Evolutionary conservation across 2,329 filamentous ascomycete genomes (phyloP).

Genomic region (Talaromyces sp.): DNA sequence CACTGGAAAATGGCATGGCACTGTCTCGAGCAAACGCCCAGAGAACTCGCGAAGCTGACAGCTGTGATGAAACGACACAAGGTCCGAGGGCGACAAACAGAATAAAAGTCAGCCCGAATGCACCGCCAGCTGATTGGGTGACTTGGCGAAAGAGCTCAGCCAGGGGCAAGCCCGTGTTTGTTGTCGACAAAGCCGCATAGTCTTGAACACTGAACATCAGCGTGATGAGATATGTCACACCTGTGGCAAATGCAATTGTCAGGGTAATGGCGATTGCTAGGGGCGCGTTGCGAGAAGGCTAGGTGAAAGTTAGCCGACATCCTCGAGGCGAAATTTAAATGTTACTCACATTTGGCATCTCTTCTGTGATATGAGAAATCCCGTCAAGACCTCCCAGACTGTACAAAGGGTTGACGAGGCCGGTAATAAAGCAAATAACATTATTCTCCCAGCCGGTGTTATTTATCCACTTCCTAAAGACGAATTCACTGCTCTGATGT

Average conservation of each 20-base stretch:
- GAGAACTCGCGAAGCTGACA: constrained; percentile 49
- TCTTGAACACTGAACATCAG: constrained; percentile 52
- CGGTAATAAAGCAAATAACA: constrained; percentile 48
- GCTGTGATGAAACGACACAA: constrained; percentile 30
- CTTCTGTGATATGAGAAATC: constrained; percentile 49
- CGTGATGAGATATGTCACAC: constrained; percentile 46
- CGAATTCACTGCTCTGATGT: constrained; percentile 45
- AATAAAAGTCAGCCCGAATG: constrained; percentile 47
- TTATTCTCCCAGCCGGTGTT: constrained; percentile 51
- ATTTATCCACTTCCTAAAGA: constrained; percentile 51
- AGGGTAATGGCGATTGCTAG: constrained; percentile 39
- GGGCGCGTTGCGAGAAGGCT: constrained; percentile 29
- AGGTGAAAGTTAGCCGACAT: neutral
- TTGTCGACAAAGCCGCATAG: constrained; percentile 38
- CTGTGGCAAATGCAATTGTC: constrained; percentile 48
- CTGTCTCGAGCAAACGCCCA: constrained; percentile 57
- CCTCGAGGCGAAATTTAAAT: neutral
- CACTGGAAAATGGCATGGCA: constrained; percentile 31
- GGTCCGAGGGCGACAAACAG: constrained; percentile 30
- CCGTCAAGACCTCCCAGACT: constrained; percentile 46
- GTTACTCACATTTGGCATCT: constrained; percentile 46
- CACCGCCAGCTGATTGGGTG: constrained; percentile 47
- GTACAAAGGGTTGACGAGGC: constrained; percentile 47
- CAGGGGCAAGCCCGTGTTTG: constrained; percentile 52
- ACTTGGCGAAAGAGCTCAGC: constrained; percentile 61